These are phyloP conservation scores for Solanum bukasovii DNA, from an alignment of 257 asterid genomes.

Conservation along the genomic window DNA sequence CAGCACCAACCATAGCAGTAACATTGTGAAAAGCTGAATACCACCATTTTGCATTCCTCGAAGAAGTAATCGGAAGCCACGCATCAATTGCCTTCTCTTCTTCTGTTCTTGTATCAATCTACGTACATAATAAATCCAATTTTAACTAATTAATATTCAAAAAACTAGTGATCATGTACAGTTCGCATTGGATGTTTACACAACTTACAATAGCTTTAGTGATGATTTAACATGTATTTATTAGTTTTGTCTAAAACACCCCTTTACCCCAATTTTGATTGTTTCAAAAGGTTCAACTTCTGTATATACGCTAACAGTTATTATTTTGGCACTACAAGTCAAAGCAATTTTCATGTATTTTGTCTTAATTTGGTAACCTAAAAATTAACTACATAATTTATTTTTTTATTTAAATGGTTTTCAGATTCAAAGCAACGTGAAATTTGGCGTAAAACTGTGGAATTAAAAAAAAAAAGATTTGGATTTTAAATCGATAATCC, in stretches of 20 bases:
- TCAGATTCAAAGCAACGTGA: neutral
- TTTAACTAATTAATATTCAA: neutral
- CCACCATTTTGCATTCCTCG: slow-evolving; percentile 93
- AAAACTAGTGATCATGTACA: neutral
- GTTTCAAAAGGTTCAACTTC: neutral
- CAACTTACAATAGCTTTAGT: neutral
- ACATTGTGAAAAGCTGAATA: slow-evolving; percentile 88
- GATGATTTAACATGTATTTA: neutral
- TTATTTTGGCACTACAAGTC: neutral
- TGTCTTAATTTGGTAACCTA: neutral
- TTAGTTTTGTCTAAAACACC: neutral
- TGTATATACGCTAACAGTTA: neutral
- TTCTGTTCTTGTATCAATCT: slow-evolving; percentile 26
- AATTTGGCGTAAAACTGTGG: neutral
- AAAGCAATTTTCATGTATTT: neutral
- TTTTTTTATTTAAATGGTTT: neutral
- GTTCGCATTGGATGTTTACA: no score
- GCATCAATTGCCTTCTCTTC: slow-evolving; percentile 60
- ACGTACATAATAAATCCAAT: neutral
- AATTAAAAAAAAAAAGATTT: neutral
- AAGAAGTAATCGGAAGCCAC: slow-evolving; percentile 57
- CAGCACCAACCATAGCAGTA: slow-evolving; percentile 94
- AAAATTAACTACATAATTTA: neutral
- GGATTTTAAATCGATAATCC: neutral
- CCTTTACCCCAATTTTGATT: neutral